Conservation (phyloP, 2,329 filamentous ascomycete species). For the Trichoderma pleuroti region DNA sequence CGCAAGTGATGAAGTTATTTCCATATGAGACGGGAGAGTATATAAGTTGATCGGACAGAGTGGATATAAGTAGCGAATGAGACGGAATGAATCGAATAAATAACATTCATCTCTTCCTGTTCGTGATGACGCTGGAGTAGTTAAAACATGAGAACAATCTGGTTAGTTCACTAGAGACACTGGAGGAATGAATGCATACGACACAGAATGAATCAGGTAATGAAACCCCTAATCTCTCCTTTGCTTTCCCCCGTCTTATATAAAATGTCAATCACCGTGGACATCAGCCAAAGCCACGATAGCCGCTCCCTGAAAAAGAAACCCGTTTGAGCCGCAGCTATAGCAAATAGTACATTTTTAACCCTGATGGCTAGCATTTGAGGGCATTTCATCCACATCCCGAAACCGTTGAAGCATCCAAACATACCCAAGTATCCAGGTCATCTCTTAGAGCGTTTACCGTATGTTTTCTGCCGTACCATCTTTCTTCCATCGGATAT, state of each 20-base stretch:
- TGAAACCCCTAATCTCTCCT: neutral
- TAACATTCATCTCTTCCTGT: neutral
- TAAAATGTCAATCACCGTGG: neutral
- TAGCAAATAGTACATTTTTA: neutral
- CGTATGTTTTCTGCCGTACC: neutral
- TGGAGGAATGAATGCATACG: neutral
- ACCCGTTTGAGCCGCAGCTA: neutral
- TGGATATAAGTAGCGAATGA: neutral
- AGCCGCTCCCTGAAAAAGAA: neutral
- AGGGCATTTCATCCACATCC: neutral
- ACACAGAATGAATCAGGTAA: neutral
- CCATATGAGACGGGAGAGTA: neutral
- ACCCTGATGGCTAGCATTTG: neutral
- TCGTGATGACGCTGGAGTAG: neutral
- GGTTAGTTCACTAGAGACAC: neutral
- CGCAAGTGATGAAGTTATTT: slow-evolving; percentile 8
- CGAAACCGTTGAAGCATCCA: neutral
- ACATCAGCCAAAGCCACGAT: neutral
- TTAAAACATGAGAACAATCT: neutral
- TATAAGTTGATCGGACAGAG: neutral
- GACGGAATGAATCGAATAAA: neutral
- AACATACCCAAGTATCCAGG: neutral
- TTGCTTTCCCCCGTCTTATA: neutral
- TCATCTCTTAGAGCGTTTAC: neutral
- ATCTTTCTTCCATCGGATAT: neutral